phyloP scores from a whole-genome alignment of 2,329 filamentous ascomycete species.

The Onygenales sp. region DNA sequence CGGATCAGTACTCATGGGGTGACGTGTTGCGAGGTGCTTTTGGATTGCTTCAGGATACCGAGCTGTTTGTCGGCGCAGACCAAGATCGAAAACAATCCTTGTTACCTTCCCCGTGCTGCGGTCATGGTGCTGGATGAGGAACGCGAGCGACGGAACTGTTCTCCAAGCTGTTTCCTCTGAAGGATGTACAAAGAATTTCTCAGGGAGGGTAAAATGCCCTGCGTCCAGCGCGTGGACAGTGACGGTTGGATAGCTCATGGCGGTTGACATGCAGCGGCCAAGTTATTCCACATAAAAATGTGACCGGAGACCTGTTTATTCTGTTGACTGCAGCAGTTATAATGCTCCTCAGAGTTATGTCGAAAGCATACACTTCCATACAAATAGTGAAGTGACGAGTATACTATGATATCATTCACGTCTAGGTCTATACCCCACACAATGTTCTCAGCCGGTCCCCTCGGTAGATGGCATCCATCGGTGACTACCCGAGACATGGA shows the following conservation, averaged over 20 bases:
- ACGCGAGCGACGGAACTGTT: conserved; percentile 22
- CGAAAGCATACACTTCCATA: too few species aligned
- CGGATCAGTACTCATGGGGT: conserved; percentile 16
- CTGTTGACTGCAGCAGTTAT: too few species aligned
- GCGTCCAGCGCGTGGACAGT: conserved; percentile 29
- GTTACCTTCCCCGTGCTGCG: conserved; percentile 8
- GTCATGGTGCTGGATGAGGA: conserved; percentile 20
- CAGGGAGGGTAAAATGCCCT: conserved; percentile 18
- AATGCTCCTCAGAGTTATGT: too few species aligned
- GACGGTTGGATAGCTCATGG: conserved; percentile 12
- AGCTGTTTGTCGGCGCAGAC: conserved; percentile 18
- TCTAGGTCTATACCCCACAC: too few species aligned
- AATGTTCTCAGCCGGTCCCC: too few species aligned
- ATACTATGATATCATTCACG: too few species aligned
- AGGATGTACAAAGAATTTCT: conserved; percentile 19
- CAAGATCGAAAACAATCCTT: conserved; percentile 21
- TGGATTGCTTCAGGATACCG: conserved; percentile 16
- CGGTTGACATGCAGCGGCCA: not conserved
- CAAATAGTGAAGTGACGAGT: too few species aligned
- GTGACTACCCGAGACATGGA: too few species aligned
- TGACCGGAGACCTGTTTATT: too few species aligned
- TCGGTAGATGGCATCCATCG: too few species aligned
- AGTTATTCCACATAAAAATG: too few species aligned
- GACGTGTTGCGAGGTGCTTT: conserved; percentile 16
- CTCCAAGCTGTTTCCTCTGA: conserved; percentile 13